Percentiles rank a stretch among this genome's conserved stretches.
These are phyloP conservation scores for Cyclostephanos tholiformis DNA, from an alignment of 108 stramenopile genomes.

Conservation along the genomic window DNA sequence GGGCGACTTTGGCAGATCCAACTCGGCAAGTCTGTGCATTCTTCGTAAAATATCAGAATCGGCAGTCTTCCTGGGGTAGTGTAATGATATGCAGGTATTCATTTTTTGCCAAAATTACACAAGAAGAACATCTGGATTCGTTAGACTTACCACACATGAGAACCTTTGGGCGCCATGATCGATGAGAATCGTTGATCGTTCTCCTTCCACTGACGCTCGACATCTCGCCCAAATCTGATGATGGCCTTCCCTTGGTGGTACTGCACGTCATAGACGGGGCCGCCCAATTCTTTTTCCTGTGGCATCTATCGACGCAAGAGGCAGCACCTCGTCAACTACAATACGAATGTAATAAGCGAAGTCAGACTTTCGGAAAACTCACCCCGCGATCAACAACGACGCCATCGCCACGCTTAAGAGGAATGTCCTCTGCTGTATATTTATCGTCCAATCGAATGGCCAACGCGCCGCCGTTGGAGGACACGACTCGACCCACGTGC, in stretches of 20 bases:
- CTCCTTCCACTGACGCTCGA: slow-evolving; percentile 56
- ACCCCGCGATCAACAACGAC: slow-evolving; percentile 73
- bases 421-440: neutral
- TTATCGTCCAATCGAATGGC: slow-evolving; percentile 41
- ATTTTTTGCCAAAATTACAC: neutral
- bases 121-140: neutral
- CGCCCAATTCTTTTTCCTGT: slow-evolving; percentile 72
- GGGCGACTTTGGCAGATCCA: slow-evolving; percentile 31
- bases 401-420: slow-evolving; percentile 75
- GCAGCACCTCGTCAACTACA: neutral
- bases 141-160: slow-evolving; percentile 48
- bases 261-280: slow-evolving; percentile 45
- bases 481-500: slow-evolving; percentile 61
- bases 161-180: slow-evolving; percentile 58
- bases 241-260: slow-evolving; percentile 30
- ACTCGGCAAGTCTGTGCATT: slow-evolving; percentile 53
- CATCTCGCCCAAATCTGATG: slow-evolving; percentile 54
- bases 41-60: slow-evolving; percentile 66
- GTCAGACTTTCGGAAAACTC: neutral
- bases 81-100: neutral
- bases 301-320: slow-evolving; percentile 29
- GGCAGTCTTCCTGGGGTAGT: slow-evolving; percentile 56
- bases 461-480: slow-evolving; percentile 45
- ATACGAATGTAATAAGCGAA: neutral
- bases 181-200: slow-evolving; percentile 37